These are phyloP conservation scores for Amaranthus hypochondriacus DNA, from an alignment of 148 eudicot species.

Conservation along the genomic window DNA sequence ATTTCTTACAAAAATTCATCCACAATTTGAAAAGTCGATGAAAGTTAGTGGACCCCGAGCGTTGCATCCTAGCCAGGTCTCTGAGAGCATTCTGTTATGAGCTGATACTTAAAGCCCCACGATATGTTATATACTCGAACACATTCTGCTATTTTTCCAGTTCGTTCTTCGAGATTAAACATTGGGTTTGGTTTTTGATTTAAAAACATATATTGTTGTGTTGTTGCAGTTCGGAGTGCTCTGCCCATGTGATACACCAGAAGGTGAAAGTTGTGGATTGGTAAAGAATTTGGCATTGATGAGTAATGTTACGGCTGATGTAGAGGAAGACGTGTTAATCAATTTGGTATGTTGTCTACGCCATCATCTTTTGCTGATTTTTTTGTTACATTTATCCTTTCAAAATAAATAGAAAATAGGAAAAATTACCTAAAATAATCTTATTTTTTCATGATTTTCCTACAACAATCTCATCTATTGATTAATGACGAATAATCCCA, in stretches of 20 bases:
- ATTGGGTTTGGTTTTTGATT: background rate
- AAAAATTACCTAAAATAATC: no score
- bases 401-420: no score
- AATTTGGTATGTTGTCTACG: slow-evolving; percentile 50
- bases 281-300: slow-evolving; percentile 94
- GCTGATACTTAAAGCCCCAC: background rate
- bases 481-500: no score
- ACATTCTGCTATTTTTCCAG: no score
- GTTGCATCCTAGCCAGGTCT: slow-evolving; percentile 94
- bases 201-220: background rate
- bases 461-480: no score
- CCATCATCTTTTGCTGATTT: background rate
- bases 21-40: slow-evolving; percentile 90
- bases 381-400: no score
- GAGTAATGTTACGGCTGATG: slow-evolving; percentile 97
- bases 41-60: slow-evolving; percentile 99
- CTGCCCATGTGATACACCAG: slow-evolving; percentile 99
- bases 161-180: no score
- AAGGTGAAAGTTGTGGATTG: slow-evolving; percentile 97
- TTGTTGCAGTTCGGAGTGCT: slow-evolving; percentile 86
- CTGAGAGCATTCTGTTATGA: background rate
- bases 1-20: slow-evolving; percentile 73
- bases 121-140: background rate
- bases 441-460: no score
- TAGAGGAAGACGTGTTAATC: slow-evolving; percentile 73